Conservation (phyloP, 257 asterid genomes). For the Solanum rostratum region DNA sequence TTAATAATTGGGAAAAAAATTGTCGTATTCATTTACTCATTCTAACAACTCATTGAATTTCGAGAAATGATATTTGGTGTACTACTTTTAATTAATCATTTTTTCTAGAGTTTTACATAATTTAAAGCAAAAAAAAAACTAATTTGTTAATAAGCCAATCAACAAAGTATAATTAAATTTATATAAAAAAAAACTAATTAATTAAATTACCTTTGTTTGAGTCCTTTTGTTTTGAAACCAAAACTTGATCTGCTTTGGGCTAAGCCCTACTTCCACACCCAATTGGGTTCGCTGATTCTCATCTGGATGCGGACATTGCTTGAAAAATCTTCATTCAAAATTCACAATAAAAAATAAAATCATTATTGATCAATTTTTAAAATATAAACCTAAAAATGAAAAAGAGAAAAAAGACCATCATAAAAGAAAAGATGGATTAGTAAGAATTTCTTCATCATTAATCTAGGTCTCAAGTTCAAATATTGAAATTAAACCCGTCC, state of each 20-base stretch:
- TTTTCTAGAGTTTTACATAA: background rate
- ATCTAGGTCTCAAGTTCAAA: background rate
- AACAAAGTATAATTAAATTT: background rate
- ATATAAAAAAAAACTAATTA: background rate
- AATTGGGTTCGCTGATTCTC: conserved; percentile 42
- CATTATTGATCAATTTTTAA: background rate
- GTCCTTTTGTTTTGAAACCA: conserved; percentile 80
- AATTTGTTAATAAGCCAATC: background rate
- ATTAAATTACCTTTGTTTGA: conserved; percentile 43
- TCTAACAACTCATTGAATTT: background rate
- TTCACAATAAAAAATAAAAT: background rate
- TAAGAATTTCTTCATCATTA: background rate
- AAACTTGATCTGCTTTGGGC: conserved; percentile 48
- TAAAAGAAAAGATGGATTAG: background rate
- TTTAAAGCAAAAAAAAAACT: background rate
- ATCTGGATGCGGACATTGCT: conserved; percentile 49
- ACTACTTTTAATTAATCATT: background rate
- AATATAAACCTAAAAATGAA: background rate
- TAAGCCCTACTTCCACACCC: conserved; percentile 44
- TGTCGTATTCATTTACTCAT: background rate
- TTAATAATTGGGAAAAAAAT: background rate
- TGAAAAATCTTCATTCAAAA: conserved; percentile 40
- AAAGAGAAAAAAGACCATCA: background rate
- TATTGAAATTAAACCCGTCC: fast-evolving
- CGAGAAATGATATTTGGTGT: background rate